These are phyloP conservation scores for Holtermanniella nyarrowii DNA, from an alignment of 768 basidiomycete species.

Conservation along the genomic window DNA sequence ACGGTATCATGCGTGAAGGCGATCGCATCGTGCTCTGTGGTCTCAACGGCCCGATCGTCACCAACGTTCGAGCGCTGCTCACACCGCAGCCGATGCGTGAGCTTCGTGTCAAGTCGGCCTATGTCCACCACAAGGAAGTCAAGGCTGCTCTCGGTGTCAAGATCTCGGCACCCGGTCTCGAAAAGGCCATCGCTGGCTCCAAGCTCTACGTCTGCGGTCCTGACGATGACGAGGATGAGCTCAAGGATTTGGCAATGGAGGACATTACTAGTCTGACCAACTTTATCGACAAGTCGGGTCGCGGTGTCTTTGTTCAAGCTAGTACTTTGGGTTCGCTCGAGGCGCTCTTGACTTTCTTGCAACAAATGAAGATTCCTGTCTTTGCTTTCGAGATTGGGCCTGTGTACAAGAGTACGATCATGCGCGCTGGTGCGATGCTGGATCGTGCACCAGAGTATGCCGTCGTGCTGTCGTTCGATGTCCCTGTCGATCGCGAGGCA, in stretches of 20 bases:
- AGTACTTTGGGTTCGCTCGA: slow-evolving; percentile 95
- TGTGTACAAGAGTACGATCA: slow-evolving; percentile 88
- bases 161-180: slow-evolving; percentile 84
- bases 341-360: slow-evolving; percentile 90
- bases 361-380: slow-evolving; percentile 89
- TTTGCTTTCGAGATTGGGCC: slow-evolving; percentile 96
- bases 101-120: slow-evolving; percentile 90
- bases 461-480: slow-evolving; percentile 93
- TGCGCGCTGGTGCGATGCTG: slow-evolving; percentile 84
- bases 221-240: slow-evolving; percentile 91
- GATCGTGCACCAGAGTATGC: slow-evolving; percentile 93
- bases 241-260: slow-evolving; percentile 92
- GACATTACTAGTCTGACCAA: slow-evolving; percentile 79
- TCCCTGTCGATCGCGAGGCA: slow-evolving; percentile 83
- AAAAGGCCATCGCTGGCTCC: slow-evolving; percentile 96
- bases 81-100: slow-evolving; percentile 95
- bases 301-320: slow-evolving; percentile 94
- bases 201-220: slow-evolving; percentile 83
- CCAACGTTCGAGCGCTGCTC: slow-evolving; percentile 81
- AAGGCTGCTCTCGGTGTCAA: slow-evolving; percentile 96
- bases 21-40: slow-evolving; percentile 95
- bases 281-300: slow-evolving; percentile 88
- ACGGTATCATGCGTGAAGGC: slow-evolving; percentile 81
- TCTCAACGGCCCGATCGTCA: slow-evolving; percentile 92
- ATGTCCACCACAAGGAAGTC: slow-evolving; percentile 94